Evolutionary conservation across 2,329 filamentous ascomycete genomes (phyloP).

Genomic region (Aspergillus hiratsukae): DNA sequence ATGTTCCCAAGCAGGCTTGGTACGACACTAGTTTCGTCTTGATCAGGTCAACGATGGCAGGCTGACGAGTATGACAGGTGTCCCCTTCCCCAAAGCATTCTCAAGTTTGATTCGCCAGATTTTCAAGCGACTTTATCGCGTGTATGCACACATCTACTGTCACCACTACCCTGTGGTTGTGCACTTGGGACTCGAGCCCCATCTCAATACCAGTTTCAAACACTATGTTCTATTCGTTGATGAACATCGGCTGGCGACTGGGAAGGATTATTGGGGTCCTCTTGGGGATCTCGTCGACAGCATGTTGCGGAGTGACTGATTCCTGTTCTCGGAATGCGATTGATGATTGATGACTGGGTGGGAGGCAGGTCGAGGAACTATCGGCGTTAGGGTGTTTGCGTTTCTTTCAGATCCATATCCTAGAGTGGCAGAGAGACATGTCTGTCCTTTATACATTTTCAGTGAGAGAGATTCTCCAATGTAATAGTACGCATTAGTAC

Average conservation of each 20-base stretch:
- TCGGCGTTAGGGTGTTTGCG: slow-evolving; percentile 14
- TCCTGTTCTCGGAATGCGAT: not conserved
- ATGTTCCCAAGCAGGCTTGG: slow-evolving; percentile 93
- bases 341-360: not conserved
- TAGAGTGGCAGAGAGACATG: slow-evolving; percentile 3
- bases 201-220: slow-evolving; percentile 99
- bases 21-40: slow-evolving; percentile 32
- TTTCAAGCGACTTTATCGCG: slow-evolving; percentile 97
- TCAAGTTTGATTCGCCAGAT: slow-evolving; percentile 84
- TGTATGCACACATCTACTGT: slow-evolving; percentile 99
- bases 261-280: slow-evolving; percentile 96
- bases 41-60: not conserved
- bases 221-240: slow-evolving; percentile 99
- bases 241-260: slow-evolving; percentile 86
- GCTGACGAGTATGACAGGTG: slow-evolving; percentile 50
- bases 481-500: not conserved
- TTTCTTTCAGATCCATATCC: slow-evolving; percentile 3
- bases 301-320: slow-evolving; percentile 88
- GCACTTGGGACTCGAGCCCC: slow-evolving; percentile 89
- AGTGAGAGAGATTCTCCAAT: not conserved
- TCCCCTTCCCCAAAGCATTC: slow-evolving; percentile 93
- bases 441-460: not conserved
- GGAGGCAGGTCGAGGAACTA: slow-evolving; percentile 2
- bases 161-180: slow-evolving; percentile 98
- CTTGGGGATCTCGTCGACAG: slow-evolving; percentile 94